Base-by-base conservation (phyloP, 306 rosid species). In the Cyclanthera cordifolia region DNA sequence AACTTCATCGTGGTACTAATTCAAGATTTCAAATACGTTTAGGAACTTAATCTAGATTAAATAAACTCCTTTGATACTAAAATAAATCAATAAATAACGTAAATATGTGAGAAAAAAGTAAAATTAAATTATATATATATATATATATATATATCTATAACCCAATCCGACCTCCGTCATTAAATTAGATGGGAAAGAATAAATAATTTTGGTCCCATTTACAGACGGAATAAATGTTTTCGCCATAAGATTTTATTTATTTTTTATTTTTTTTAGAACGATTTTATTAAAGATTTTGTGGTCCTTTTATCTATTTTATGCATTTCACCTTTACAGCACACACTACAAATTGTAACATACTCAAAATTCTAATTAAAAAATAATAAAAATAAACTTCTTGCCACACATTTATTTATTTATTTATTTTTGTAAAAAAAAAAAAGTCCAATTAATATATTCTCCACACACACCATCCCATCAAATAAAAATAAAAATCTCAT, bases 221-320 rank as follows among this genome's bases (percentile, higher is more conserved):
- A 52, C 76, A 69, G 70, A 14, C 51, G 52, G 55, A 65, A 70
- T 73, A 71, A 82, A 79, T 82, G 76, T 54, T 55, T 76, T 60
- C 24, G 51, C 21, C 34, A 2, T 52, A 59, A 73, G 83, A 82
- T 79, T 70, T 71, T 43, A n/a, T n/a, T n/a, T n/a, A n/a, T n/a
- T n/a, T n/a, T n/a, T n/a, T n/a, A n/a, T n/a, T n/a, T n/a, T n/a
- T n/a, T n/a, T n/a, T n/a, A n/a, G n/a, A n/a, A n/a, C n/a, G 83
- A 82, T 79, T 70, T 71, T 43, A 34, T 78, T 54, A 53, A 73
- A 76, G 81, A 79, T 76, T 71, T 30, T 43, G 81, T 73, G 80
- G 85, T 69, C 82, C 82, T 57, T 60, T 43, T 65, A 63, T 37
- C 43, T 32, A 34, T 8, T 59, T 8, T 30, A 39, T 20, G 16